Base-by-base conservation (phyloP, 1,284 basidiomycete genomes). In the Porphyrellus sp. region DNA sequence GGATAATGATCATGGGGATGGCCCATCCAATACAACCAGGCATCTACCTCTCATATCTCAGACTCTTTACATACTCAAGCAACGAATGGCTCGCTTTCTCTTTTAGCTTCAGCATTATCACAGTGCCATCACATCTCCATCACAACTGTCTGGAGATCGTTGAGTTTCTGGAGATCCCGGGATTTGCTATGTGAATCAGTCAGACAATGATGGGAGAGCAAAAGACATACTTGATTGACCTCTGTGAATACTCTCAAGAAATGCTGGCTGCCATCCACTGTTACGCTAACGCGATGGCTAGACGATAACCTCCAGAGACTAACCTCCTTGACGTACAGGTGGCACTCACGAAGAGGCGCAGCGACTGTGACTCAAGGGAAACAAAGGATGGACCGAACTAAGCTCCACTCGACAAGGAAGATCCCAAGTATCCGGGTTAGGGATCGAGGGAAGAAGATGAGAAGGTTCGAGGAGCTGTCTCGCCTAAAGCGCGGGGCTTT, bases 191-290 rank as follows among this genome's bases (percentile, higher is more conserved):
- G 8, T 33, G 15, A 13, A 39, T 30, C 27, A 33, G 35, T 18
- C 21, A 18, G 35, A 39, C 5, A 8, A 13, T 15, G 46, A 30
- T 7, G n/a, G 16, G 8, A 20, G 3, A 33, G 15, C 15, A 13
- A 33, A 7, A 6, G 54, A 76, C 87, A 59, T 64, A 93, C 93
- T 74, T 89, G 79, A 73, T 97, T 90, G 21, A 97, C 91, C 60
- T 92, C 85, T 12, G 83, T 83, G 53, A 98, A 89, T 0, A 91
- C 91, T 34, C 81, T 77, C 49, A 98, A 70, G 69, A 98, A 95
- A 57, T 83, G 80, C 42, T 81, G 78, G 58, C 91, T 93, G 2
- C 91, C 90, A 48, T 86, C 81, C 0, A 88, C 83, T n/a, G n/a
- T n/a, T n/a, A n/a, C n/a, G n/a, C n/a, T n/a, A n/a, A n/a, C n/a